These are phyloP conservation scores for Aspergillus sp. DNA, from an alignment of 2,329 filamentous ascomycete genomes.

Conservation along the genomic window DNA sequence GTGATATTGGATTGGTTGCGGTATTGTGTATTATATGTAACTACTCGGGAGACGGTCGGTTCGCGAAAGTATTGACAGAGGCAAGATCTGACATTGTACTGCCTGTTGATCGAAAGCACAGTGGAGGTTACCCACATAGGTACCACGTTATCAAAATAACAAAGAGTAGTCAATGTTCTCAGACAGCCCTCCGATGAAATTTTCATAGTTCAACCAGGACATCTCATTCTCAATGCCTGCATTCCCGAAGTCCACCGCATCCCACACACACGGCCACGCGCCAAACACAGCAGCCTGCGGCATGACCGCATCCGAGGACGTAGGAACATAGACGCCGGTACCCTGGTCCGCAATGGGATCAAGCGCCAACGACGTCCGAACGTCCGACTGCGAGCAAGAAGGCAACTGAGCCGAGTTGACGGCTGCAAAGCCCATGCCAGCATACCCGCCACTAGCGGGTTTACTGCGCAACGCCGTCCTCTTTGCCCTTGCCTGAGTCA, in stretches of 20 bases:
- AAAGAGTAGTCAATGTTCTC: constrained; percentile 22
- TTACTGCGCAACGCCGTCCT: constrained; percentile 6
- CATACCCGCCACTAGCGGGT: constrained; percentile 2
- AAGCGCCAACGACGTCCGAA: not conserved
- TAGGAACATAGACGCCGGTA: not conserved
- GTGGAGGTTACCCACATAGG: not conserved
- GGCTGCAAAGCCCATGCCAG: not conserved
- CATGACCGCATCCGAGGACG: not conserved
- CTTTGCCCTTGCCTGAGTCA: constrained; percentile 22
- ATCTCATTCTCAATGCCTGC: constrained; percentile 11
- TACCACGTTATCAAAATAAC: constrained; percentile 3
- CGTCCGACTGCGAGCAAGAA: not conserved
- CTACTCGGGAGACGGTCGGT: not conserved
- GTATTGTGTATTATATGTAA: constrained; percentile 10
- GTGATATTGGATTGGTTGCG: not conserved
- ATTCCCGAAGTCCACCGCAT: constrained; percentile 20
- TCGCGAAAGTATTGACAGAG: no score
- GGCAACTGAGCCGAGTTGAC: constrained; percentile 2
- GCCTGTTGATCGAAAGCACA: not conserved
- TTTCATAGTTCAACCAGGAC: constrained; percentile 28
- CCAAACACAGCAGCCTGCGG: constrained; percentile 6
- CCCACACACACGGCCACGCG: constrained; percentile 24
- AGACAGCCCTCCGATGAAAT: constrained; percentile 26
- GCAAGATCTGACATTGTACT: no score
- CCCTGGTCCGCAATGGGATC: not conserved